phyloP scores from a whole-genome alignment of 345 rosid genomes.

The Salix suchowensis region DNA sequence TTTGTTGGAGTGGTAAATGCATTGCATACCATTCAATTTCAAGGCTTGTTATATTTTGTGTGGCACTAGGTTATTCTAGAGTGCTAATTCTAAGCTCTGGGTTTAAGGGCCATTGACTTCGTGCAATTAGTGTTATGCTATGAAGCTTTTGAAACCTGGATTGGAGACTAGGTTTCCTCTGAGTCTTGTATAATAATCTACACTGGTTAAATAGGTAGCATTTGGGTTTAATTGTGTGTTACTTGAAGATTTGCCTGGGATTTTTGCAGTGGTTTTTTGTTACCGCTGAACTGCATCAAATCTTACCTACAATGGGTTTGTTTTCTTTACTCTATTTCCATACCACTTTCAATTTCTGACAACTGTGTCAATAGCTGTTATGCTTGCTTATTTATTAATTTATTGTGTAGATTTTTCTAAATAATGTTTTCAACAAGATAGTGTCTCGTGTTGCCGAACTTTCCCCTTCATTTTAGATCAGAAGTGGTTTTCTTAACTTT shows the following conservation, averaged over 20 bases:
- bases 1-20: no score
- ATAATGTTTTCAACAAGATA: no score
- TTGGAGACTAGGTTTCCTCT: not conserved
- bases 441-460: no score
- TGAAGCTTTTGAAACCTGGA: not conserved
- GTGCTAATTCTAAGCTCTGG: no score
- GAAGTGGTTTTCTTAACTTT: no score
- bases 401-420: no score
- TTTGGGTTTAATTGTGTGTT: not conserved
- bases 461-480: no score
- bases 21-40: no score
- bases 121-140: not conserved
- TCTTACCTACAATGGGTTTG: not conserved
- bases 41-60: no score
- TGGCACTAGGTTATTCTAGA: no score
- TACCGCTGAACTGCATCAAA: not conserved
- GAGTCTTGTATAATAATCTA: not conserved
- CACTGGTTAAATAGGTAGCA: not conserved
- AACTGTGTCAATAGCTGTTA: not conserved
- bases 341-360: not conserved
- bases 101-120: not conserved
- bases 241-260: not conserved
- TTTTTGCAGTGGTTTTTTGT: not conserved
- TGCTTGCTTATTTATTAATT: not conserved
- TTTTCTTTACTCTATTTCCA: not conserved